phyloP scores from a whole-genome alignment of 805 yeast species.

The Hanseniaspora occidentalis region DNA sequence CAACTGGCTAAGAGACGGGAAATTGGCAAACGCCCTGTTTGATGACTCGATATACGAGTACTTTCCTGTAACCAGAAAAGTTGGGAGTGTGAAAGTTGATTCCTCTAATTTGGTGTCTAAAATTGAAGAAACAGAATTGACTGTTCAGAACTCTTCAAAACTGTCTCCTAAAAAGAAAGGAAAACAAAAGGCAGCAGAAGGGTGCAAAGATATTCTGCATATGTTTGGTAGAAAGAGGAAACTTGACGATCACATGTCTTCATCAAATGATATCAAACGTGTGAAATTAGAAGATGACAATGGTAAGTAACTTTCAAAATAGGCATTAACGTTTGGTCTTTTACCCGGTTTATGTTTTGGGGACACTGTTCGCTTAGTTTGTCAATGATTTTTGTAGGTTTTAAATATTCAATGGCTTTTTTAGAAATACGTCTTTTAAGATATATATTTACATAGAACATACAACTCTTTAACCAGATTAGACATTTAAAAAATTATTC shows the following conservation, averaged over 20 bases:
- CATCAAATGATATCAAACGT: neutral
- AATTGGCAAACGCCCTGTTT: slow-evolving; percentile 26
- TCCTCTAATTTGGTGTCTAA: no score
- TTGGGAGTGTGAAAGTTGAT: slow-evolving; percentile 51
- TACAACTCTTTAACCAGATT: no score
- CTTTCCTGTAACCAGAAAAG: slow-evolving; percentile 45
- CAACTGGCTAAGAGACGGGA: slow-evolving; percentile 43
- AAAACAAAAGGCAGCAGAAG: neutral
- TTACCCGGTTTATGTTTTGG: neutral
- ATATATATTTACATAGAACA: no score
- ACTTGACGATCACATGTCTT: neutral
- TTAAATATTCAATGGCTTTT: no score
- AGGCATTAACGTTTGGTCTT: no score
- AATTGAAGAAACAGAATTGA: slow-evolving; percentile 25
- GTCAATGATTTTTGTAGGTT: no score
- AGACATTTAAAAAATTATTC: no score
- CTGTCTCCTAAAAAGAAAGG: neutral
- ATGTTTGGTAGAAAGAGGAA: neutral
- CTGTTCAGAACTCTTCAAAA: neutral
- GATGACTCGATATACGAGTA: slow-evolving; percentile 30
- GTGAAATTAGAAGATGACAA: neutral
- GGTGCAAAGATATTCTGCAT: neutral
- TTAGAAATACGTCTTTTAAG: no score
- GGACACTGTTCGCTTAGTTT: no score
- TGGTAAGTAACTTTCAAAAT: neutral